These are phyloP conservation scores for Verticillium alfalfae DNA, from an alignment of 2,329 filamentous ascomycete genomes.

Conservation along the genomic window DNA sequence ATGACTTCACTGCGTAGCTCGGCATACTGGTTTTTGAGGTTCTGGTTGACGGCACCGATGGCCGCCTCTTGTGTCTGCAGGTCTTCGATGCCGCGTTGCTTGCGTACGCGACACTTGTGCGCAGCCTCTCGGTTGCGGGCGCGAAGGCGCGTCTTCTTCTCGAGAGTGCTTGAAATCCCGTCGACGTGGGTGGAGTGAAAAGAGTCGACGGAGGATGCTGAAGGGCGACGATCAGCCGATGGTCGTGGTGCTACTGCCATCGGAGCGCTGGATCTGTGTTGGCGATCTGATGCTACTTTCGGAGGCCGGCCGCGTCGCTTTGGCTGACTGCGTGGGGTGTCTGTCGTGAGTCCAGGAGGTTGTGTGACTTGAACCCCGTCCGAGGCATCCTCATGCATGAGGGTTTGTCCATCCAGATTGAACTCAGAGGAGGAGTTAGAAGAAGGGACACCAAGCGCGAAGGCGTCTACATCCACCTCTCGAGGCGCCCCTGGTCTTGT, in stretches of 20 bases:
- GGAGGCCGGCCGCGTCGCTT: not conserved
- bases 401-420: not conserved
- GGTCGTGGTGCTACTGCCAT: not conserved
- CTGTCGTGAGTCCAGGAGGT: too few species aligned
- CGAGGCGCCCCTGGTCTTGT: not conserved
- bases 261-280: not conserved
- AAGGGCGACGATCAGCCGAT: not conserved
- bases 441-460: not conserved
- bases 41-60: constrained; percentile 12
- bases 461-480: not conserved
- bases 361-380: not conserved
- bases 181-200: not conserved
- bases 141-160: constrained; percentile 9
- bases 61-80: constrained; percentile 9
- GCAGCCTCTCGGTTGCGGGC: constrained; percentile 11
- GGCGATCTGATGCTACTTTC: not conserved
- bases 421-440: not conserved
- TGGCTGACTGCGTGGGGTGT: not conserved
- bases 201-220: not conserved
- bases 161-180: not conserved
- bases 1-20: constrained; percentile 8
- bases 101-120: constrained; percentile 11
- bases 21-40: constrained; percentile 4
- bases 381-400: not conserved
- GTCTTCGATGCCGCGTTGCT: constrained; percentile 10